phyloP scores from a whole-genome alignment of 495 filamentous ascomycete genomes.

The Aspergillus ostianus region DNA sequence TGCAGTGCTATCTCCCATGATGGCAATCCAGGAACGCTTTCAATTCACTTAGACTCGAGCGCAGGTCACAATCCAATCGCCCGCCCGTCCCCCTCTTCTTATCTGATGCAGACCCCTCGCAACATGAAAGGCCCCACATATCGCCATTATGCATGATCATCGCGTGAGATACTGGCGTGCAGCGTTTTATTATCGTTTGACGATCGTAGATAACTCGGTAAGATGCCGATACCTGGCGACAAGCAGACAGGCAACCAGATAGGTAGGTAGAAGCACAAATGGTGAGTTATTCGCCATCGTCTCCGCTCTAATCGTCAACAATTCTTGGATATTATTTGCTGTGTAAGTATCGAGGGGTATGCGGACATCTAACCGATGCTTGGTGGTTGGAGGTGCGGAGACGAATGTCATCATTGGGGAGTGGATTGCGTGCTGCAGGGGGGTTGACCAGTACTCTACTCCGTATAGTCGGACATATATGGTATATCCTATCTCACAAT shows the following conservation, averaged over 20 bases:
- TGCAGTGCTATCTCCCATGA: constrained; percentile 10
- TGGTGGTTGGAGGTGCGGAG: neutral
- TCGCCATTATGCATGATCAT: constrained; percentile 15
- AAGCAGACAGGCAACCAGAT: too few species aligned
- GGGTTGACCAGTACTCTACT: too few species aligned
- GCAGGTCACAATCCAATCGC: too few species aligned
- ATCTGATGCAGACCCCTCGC: constrained; percentile 3
- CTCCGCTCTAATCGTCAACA: neutral
- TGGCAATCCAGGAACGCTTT: neutral
- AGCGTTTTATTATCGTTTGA: constrained; percentile 2
- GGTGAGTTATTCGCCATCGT: neutral
- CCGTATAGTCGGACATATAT: too few species aligned
- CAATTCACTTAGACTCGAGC: neutral
- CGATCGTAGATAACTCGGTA: neutral
- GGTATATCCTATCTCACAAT: too few species aligned
- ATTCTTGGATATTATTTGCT: neutral
- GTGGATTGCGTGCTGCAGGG: constrained; percentile 25
- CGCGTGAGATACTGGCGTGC: constrained; percentile 8
- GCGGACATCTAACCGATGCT: neutral
- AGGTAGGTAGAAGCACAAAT: neutral
- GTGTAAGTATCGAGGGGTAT: neutral
- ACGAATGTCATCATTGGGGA: constrained; percentile 24
- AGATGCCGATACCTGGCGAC: neutral
- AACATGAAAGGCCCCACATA: neutral
- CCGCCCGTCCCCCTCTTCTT: neutral